Base-by-base conservation (phyloP, 164 flowering plant genomes). In the Macadamia integrifolia region DNA sequence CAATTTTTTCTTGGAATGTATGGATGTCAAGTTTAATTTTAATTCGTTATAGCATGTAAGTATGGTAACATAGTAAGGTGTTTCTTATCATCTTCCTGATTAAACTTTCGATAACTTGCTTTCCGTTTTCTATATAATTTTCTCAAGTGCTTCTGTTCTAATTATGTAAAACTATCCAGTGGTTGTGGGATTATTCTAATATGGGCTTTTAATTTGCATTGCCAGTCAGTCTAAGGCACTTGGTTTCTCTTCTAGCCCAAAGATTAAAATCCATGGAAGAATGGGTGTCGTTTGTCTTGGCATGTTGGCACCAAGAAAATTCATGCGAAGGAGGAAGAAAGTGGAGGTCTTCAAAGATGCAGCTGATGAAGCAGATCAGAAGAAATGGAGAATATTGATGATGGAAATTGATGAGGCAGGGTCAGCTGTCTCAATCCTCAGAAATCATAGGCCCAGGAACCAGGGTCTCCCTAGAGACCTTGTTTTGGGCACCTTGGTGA, bases 281-380 rank as follows among this genome's bases (percentile, higher is more conserved):
- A 53, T 75, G 60, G 72, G 69, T 64, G 81, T 91, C 23, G 82
- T 92, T 50, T 81, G 79, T 40, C 85, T 73, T 80, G 87, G 96
- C 17, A 95, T 95, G 96, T 77, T 95, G 76, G 78, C 90, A 14
- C 98, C 98, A 6, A 82, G 99, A 69, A 95, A 92, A 83, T 89
- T 91, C 71, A 77, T 89, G 90, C 92, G 82, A 76, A 89, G 71
- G 84, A 87, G 86, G 82, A 89, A 71, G 83, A 87, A 88, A 77
- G 69, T 78, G 53, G 94, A 86, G 72, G 79, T 79, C 53, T 92
- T 90, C 69, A 89, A 80, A 77, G 96, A 89, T 81, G 93, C 87
- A 53, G 90, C 83, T 23, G 96, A 90, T 74, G 99, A 89, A 74
- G 87, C 83, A 18, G 78, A 87, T 46, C 91, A 95, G 82, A 92